Base-by-base conservation (phyloP, 2,329 filamentous ascomycete genomes). In the Pleochaeta shiraiana region DNA sequence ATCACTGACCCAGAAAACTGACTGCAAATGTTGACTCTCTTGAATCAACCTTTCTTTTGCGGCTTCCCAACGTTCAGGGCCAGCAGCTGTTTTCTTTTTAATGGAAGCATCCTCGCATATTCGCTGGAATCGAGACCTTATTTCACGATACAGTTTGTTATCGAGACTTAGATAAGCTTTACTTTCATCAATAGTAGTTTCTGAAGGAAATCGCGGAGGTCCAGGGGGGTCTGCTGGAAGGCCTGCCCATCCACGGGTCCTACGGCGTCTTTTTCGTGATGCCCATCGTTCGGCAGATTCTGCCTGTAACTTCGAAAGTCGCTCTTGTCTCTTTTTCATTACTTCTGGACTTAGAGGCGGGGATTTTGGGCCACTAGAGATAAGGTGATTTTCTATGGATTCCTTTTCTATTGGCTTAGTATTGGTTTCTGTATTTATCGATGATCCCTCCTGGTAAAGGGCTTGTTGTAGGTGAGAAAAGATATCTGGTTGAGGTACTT, bases 121-220 rank as follows among this genome's bases (percentile, higher is more conserved):
- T 11, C 75, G 75, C 69, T 85, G 81, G 68, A 90, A 93, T 31
- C 81, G 79, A 61, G 83, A 78, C 33, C 88, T 81, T 19, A 89
- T 73, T 65, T 81, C 75, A 34, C 78, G 79, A 72, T 93, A 93
- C 50, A 81, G 75, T 0, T 77, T 73, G 61, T 79, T 81, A 70
- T 86, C 81, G 37, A 95, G 76, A 43, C 76, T 77, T 31, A 95
- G 76, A 66, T 84, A 86, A 14, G 79, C 78, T 71, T 90, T 88
- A 70, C 86, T 85, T 74, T 92, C 87, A 68, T 88, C 85, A 65
- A 93, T 81, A 0, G 88, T 91, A 14, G 86, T 91, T 73, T 93
- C 88, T 0, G 88, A 92, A 0, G 87, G 87, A 67, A 90, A 93
- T 26, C 88, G 82, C 16, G 86, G 84, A 24, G 84, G 82, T 4